Conservation (phyloP, 495 filamentous ascomycete genomes). For the Podospora anserina region DNA sequence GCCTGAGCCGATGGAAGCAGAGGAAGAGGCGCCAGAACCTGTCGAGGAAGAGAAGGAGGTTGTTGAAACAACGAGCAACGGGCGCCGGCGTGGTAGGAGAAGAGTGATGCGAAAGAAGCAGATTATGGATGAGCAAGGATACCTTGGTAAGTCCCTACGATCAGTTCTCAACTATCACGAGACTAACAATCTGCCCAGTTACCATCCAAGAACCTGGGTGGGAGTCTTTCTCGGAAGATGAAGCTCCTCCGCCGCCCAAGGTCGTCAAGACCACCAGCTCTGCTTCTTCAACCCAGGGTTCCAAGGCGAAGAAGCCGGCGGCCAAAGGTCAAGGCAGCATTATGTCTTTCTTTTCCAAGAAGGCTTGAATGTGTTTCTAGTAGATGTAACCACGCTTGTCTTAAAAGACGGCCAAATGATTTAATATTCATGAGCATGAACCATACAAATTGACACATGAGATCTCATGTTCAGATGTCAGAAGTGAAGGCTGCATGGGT, state of each 20-base stretch:
- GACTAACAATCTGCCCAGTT: slow-evolving; percentile 52
- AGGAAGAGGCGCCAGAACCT: slow-evolving; percentile 20
- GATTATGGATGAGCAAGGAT: slow-evolving; percentile 88
- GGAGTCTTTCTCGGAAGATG: slow-evolving; percentile 96
- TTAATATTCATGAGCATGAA: background rate
- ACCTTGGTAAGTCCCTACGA: slow-evolving; percentile 63
- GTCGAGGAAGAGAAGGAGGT: slow-evolving; percentile 52
- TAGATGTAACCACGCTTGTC: background rate
- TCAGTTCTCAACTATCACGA: background rate
- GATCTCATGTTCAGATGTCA: background rate
- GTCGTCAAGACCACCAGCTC: slow-evolving; percentile 44
- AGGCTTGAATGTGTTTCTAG: slow-evolving; percentile 33
- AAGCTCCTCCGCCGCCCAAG: slow-evolving; percentile 48
- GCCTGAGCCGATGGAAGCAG: slow-evolving; percentile 23
- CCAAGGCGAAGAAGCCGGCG: slow-evolving; percentile 57
- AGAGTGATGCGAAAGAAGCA: slow-evolving; percentile 88
- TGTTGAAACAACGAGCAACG: slow-evolving; percentile 54
- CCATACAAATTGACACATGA: background rate
- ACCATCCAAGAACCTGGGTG: slow-evolving; percentile 83
- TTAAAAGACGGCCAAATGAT: background rate
- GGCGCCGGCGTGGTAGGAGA: slow-evolving; percentile 74
- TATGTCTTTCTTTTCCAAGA: slow-evolving; percentile 93
- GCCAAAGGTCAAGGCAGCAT: slow-evolving; percentile 77
- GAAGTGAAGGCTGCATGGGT: background rate
- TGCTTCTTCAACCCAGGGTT: slow-evolving; percentile 21